Evolutionary conservation across 2,329 filamentous ascomycete genomes (phyloP), one percentile per base, ranked within the genome.

Genomic region (Monilinia vaccinii-corymbosi): DNA sequence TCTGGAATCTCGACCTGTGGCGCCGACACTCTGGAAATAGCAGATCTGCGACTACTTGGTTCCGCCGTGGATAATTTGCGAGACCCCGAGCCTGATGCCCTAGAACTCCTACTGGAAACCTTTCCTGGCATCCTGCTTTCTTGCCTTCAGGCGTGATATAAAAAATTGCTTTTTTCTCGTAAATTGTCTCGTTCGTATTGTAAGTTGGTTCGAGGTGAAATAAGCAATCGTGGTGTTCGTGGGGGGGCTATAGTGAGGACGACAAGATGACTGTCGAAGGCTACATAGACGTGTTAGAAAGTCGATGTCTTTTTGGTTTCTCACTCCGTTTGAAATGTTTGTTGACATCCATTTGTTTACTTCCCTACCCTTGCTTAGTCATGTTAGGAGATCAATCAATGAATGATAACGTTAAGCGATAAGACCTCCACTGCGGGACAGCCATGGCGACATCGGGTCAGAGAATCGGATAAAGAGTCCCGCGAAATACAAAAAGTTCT

Each of bases 1-100:
- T 87, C 82, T 44, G 88, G 87, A n/a, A 88, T 73, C 46, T 81
- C 76, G 42, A 71, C 55, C n/a, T 69, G 64, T 44, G 67, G 65
- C 2, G 67, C 56, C 14, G 70, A 71, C 18, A 73, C 69, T 65
- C 76, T 74, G 23, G 76, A 72, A 25, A 73, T 70, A 56, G 72
- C 71, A 42, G 77, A 76, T 58, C 72, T 71, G 62, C 76, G 76
- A 42, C 71, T 71, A 61, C 71, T 73, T 31, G 73, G 64, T 25
- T 71, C 72, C 64, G 70, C 68, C 16, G 68, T 66, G 3, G 76
- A 75, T n/a, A 75, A 71, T 69, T 76, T 79, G 56, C 72, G 72
- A 9, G 74, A 71, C 2, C 71, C 65, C 2, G 73, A 69, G 1
- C 71, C 69, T 21, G 72, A 73, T 1, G 73, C 72, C 53, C 70